Base-by-base conservation (phyloP, 208 protist species). In the Trypanosoma platydactyli region DNA sequence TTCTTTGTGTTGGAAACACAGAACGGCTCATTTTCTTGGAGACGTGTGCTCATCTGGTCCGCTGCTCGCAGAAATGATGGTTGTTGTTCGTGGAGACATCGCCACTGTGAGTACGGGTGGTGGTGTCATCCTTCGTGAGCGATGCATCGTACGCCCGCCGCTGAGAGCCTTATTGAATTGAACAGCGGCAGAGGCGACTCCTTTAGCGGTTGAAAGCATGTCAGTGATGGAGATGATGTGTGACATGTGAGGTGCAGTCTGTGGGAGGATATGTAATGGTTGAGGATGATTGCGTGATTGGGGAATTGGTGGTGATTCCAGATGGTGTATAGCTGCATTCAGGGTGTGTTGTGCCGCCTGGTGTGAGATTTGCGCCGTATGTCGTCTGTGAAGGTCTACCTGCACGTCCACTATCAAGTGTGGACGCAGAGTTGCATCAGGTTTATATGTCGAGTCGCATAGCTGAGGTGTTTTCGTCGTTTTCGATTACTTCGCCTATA, bases 301-400 rank as follows among this genome's bases (percentile, higher is more conserved):
- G 77, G 7, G 71, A 75, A 45, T 77, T 76, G 15, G 81, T 71
- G 2, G 72, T 68, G 44, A 46, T 92, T 11, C 73, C 77, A 27
- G 79, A 88, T 61, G 86, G 86, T 3, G 86, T 85, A 46, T 89
- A 83, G 82, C 58, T 92, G 65, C 56, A 62, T 51, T 55, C 71
- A 13, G 67, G 71, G 29, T 81, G 70, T 30, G 80, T 81, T 25
- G 81, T 89, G 33, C 72, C 83, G 5, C 51, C 77, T 16, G 86
- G 80, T 25, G 68, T 81, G 18, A 68, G 77, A 20, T 72, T 92
- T 51, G 77, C 71, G 0, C 83, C 83, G 25, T 92, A 78, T 56
- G 84, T 77, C 12, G 65, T 88, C 16, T 92, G 89, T 45, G 52
- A 63, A 9, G 86, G 83, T 18, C 60, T 60, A 51, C 86, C 86